Evolutionary conservation across 306 rosid species (phyloP).

Genomic region (Lagenaria siceraria): DNA sequence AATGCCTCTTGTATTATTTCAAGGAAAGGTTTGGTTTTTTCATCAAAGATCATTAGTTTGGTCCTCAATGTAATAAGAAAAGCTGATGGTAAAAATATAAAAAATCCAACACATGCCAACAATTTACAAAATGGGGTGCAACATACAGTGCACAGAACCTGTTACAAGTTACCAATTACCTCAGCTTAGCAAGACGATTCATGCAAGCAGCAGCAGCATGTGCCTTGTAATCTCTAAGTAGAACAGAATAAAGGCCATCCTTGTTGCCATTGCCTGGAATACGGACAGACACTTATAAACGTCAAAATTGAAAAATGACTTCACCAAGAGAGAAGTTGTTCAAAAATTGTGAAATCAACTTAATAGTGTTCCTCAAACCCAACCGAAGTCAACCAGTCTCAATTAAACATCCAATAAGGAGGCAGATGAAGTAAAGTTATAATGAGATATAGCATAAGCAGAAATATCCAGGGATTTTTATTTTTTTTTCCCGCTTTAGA

Average conservation of each 20-base stretch:
- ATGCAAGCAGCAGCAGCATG: slow-evolving; percentile 93
- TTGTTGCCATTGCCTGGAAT: slow-evolving; percentile 81
- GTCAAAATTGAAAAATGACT: neutral
- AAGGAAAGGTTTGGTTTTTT: neutral
- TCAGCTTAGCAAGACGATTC: slow-evolving; percentile 92
- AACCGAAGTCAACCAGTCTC: neutral
- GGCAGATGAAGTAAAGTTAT: neutral
- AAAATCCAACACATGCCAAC: neutral
- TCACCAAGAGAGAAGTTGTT: neutral
- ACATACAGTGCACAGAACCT: neutral
- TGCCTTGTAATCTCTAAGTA: slow-evolving; percentile 82
- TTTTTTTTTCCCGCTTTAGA: neutral
- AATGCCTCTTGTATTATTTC: neutral
- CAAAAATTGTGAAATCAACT: neutral
- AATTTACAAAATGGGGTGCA: slow-evolving; percentile 10
- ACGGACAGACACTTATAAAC: neutral
- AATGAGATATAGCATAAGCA: neutral
- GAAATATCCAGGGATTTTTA: neutral
- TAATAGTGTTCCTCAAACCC: neutral
- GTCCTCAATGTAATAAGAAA: neutral
- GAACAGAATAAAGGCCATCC: slow-evolving; percentile 85
- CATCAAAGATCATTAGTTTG: neutral
- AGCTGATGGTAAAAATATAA: neutral
- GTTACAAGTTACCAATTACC: slow-evolving; percentile 27
- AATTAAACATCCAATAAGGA: neutral